phyloP scores from a whole-genome alignment of 768 basidiomycete species.

The Termitomyces sp. region DNA sequence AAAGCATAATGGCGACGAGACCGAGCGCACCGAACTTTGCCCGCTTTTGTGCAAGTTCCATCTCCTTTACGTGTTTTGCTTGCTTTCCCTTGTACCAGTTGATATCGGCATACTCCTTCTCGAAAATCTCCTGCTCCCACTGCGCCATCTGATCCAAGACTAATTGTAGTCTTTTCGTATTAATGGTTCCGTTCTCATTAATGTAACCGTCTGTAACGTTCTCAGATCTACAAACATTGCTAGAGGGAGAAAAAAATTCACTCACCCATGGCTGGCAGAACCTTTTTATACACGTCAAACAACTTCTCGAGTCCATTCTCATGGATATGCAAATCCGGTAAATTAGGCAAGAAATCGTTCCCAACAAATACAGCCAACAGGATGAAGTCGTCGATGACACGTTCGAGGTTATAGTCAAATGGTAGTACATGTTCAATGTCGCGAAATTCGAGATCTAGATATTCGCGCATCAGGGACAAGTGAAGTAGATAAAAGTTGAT shows the following conservation, averaged over 20 bases:
- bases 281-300: slow-evolving; percentile 94
- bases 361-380: slow-evolving; percentile 95
- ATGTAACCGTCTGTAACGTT: slow-evolving; percentile 77
- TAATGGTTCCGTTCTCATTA: slow-evolving; percentile 85
- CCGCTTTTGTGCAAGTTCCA: slow-evolving; percentile 58
- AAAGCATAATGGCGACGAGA: neutral
- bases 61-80: slow-evolving; percentile 60
- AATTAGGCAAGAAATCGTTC: slow-evolving; percentile 94
- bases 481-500: slow-evolving; percentile 95
- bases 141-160: slow-evolving; percentile 84
- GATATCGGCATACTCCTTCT: slow-evolving; percentile 85
- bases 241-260: neutral
- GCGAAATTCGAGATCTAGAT: slow-evolving; percentile 93
- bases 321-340: slow-evolving; percentile 96
- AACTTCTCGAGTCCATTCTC: slow-evolving; percentile 92
- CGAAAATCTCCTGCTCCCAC: slow-evolving; percentile 89
- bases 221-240: neutral
- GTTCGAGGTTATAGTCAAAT: slow-evolving; percentile 87
- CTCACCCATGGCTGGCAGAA: slow-evolving; percentile 72
- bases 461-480: slow-evolving; percentile 92
- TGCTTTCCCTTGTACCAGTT: slow-evolving; percentile 97
- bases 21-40: slow-evolving; percentile 59
- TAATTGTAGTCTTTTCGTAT: slow-evolving; percentile 75
- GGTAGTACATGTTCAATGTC: slow-evolving; percentile 61
- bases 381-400: slow-evolving; percentile 97